These are phyloP conservation scores for Backusella westeae DNA, from an alignment of 192 early-diverging fungal genomes.

Conservation along the genomic window DNA sequence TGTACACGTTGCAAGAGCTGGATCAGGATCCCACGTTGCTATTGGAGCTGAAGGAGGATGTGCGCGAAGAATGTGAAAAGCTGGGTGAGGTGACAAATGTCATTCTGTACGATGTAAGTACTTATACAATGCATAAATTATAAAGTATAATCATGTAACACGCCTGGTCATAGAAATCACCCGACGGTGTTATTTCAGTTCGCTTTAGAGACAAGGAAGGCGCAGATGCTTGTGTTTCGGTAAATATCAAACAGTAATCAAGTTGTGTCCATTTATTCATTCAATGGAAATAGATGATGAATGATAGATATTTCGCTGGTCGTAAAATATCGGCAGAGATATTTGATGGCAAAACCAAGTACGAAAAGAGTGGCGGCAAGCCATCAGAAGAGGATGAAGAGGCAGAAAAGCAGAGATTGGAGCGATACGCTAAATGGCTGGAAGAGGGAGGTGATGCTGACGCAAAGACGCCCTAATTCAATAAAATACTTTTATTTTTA, in stretches of 20 bases:
- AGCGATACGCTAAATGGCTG: constrained; percentile 88
- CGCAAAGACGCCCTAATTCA: not conserved
- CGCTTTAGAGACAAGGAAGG: constrained; percentile 80
- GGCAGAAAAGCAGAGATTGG: constrained; percentile 73
- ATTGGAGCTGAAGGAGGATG: constrained; percentile 91
- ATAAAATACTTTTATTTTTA: not conserved
- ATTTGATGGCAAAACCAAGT: constrained; percentile 83
- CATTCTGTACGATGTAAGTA: constrained; percentile 87
- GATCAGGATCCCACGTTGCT: constrained; percentile 87
- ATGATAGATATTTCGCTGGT: constrained; percentile 89
- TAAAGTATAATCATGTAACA: not conserved
- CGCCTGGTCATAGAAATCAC: constrained; percentile 48
- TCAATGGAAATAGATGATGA: constrained; percentile 66
- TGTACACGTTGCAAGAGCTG: constrained; percentile 89
- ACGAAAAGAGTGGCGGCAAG: constrained; percentile 53
- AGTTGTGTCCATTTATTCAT: not conserved
- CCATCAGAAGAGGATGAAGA: constrained; percentile 64
- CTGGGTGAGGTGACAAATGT: constrained; percentile 94
- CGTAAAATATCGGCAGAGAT: constrained; percentile 73
- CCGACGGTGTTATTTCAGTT: constrained; percentile 86
- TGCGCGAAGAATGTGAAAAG: constrained; percentile 91
- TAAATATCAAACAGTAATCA: constrained; percentile 30
- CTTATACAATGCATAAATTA: not conserved
- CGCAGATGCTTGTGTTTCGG: constrained; percentile 83
- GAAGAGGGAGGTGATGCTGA: constrained; percentile 41